These are phyloP conservation scores for Coemansia umbellata DNA, from an alignment of 192 early-diverging fungal species.

Conservation along the genomic window DNA sequence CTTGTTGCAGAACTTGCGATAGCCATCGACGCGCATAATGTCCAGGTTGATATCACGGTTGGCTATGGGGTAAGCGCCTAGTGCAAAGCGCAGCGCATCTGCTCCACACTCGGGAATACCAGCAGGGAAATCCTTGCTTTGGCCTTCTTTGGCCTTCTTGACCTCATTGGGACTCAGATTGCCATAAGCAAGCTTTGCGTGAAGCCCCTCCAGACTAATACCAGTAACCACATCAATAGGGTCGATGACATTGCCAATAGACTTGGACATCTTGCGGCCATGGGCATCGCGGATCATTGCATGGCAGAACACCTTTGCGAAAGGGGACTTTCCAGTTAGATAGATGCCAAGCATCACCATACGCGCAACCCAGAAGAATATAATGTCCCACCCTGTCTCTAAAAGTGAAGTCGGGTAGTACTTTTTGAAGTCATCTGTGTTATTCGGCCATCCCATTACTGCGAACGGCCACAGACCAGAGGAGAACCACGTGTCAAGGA, in stretches of 20 bases:
- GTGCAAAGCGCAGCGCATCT: slow-evolving; percentile 85
- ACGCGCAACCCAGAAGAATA: slow-evolving; percentile 99
- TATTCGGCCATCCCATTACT: slow-evolving; percentile 93
- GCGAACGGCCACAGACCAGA: slow-evolving; percentile 99
- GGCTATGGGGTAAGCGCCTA: slow-evolving; percentile 70
- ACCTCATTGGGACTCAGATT: slow-evolving; percentile 92
- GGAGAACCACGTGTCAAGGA: slow-evolving; percentile 99
- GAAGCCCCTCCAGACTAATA: slow-evolving; percentile 74
- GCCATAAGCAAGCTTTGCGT: slow-evolving; percentile 71
- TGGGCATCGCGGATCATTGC: slow-evolving; percentile 97
- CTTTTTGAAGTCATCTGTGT: slow-evolving; percentile 74
- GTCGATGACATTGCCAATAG: slow-evolving; percentile 96
- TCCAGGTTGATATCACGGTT: slow-evolving; percentile 93
- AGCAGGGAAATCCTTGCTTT: slow-evolving; percentile 86
- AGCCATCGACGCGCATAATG: slow-evolving; percentile 94
- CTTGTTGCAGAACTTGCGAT: slow-evolving; percentile 99
- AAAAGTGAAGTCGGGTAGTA: slow-evolving; percentile 91
- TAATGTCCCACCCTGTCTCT: slow-evolving; percentile 98
- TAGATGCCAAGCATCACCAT: slow-evolving; percentile 99
- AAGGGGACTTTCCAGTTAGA: slow-evolving; percentile 92
- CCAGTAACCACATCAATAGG: slow-evolving; percentile 96
- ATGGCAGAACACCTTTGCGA: slow-evolving; percentile 94
- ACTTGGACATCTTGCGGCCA: slow-evolving; percentile 98
- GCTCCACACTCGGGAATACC: slow-evolving; percentile 98
- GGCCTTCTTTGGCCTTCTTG: slow-evolving; percentile 78